Evolutionary conservation across 2,329 filamentous ascomycete genomes (phyloP).

Genomic region (Podosphaera leucotricha): DNA sequence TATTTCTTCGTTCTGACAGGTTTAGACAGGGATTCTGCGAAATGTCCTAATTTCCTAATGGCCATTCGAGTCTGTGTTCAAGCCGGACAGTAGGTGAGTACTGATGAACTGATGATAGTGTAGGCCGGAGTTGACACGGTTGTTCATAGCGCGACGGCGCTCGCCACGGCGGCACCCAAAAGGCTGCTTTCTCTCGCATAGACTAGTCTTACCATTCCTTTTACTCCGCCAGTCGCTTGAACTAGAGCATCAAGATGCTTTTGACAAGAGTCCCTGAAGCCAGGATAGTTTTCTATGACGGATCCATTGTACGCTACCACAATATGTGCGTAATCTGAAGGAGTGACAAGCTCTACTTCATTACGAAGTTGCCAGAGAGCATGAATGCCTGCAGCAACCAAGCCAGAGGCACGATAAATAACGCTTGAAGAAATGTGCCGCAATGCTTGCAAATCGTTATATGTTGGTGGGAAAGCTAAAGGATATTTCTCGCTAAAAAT

Average conservation of each 20-base stretch:
- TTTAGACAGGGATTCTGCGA: too few relatives aligned
- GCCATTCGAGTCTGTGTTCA: background rate
- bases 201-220: slow-evolving; percentile 33
- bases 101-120: background rate
- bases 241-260: slow-evolving; percentile 36
- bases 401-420: slow-evolving; percentile 31
- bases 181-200: slow-evolving; percentile 52
- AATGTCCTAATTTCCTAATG: too few relatives aligned
- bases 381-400: slow-evolving; percentile 34
- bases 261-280: slow-evolving; percentile 39
- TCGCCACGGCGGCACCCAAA: slow-evolving; percentile 48
- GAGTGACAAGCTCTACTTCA: slow-evolving; percentile 20
- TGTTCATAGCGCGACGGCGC: slow-evolving; percentile 26
- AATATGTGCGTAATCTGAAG: slow-evolving; percentile 20
- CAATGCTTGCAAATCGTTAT: slow-evolving; percentile 26
- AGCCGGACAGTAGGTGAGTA: background rate
- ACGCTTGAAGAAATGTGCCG: slow-evolving; percentile 29
- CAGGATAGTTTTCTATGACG: slow-evolving; percentile 56
- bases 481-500: slow-evolving; percentile 28
- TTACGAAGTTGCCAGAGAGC: slow-evolving; percentile 33
- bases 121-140: too few relatives aligned
- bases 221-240: slow-evolving; percentile 17
- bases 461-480: slow-evolving; percentile 19
- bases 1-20: too few relatives aligned
- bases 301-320: slow-evolving; percentile 59